Evolutionary conservation across 202 grass and related monocot genomes (phyloP).

Genomic region (Zizania palustris): DNA sequence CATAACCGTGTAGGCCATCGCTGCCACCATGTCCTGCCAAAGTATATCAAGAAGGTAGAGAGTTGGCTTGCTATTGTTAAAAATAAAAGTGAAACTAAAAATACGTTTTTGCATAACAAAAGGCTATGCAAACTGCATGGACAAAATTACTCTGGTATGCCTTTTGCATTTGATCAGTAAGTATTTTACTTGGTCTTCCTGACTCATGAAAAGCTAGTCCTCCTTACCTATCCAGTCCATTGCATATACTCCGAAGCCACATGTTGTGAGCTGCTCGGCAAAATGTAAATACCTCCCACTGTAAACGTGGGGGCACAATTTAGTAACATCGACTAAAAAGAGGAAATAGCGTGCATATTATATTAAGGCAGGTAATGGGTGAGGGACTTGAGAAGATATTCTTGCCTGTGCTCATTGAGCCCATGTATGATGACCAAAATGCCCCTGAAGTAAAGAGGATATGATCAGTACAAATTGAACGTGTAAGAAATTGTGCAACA

Average conservation of each 20-base stretch:
- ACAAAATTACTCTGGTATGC: neutral
- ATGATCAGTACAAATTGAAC: slow-evolving; percentile 13
- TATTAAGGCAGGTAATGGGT: neutral
- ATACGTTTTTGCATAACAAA: neutral
- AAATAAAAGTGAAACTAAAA: neutral
- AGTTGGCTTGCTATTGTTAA: slow-evolving; percentile 5
- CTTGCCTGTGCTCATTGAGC: slow-evolving; percentile 92
- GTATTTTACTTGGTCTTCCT: neutral
- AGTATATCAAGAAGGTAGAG: slow-evolving; percentile 3
- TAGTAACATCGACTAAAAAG: neutral
- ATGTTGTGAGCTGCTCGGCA: slow-evolving; percentile 72
- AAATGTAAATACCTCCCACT: slow-evolving; percentile 97
- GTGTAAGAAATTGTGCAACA: neutral
- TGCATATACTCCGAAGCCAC: slow-evolving; percentile 93
- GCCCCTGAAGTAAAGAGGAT: slow-evolving; percentile 59
- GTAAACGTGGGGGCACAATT: slow-evolving; percentile 46
- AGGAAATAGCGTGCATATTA: neutral
- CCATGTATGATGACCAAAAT: slow-evolving; percentile 92
- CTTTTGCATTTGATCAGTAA: neutral
- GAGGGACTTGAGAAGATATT: neutral
- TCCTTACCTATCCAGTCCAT: slow-evolving; percentile 96
- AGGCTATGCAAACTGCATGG: neutral
- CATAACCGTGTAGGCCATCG: slow-evolving; percentile 96
- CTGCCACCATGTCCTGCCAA: slow-evolving; percentile 94
- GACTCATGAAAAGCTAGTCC: neutral